phyloP scores from a whole-genome alignment of 75 land plant genomes.

The Cryptomeria japonica region DNA sequence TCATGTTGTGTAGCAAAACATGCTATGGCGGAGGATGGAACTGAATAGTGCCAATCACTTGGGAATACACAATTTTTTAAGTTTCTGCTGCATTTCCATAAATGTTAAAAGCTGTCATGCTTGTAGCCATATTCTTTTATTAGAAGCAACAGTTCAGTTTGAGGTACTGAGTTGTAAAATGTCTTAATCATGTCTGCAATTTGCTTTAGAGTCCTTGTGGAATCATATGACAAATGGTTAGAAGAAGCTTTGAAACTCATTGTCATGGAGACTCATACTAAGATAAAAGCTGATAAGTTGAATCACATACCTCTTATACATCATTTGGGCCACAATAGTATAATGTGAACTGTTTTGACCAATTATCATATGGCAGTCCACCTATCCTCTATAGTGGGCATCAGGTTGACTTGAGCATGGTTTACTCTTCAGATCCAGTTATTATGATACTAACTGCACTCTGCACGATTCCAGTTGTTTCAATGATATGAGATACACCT shows the following conservation, averaged over 20 bases:
- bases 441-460: constrained; percentile 74
- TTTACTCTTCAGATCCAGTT: constrained; percentile 61
- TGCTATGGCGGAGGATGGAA: too few species aligned
- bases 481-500: constrained; percentile 63
- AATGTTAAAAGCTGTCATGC: constrained; percentile 98
- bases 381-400: too few species aligned
- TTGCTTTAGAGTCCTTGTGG: constrained; percentile 87
- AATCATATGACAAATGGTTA: constrained; percentile 88
- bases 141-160: constrained; percentile 80
- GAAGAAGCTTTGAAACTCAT: constrained; percentile 93
- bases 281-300: constrained; percentile 79
- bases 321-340: constrained; percentile 97
- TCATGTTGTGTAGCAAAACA: too few species aligned
- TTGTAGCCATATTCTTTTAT: constrained; percentile 93
- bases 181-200: constrained; percentile 87
- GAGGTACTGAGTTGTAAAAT: constrained; percentile 77
- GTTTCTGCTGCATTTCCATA: constrained; percentile 97
- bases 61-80: constrained; percentile 94
- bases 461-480: constrained; percentile 87
- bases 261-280: constrained; percentile 88
- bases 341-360: constrained; percentile 66
- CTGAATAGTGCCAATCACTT: constrained; percentile 8
- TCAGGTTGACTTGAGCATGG: too few species aligned
- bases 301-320: constrained; percentile 88
- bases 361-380: too few species aligned